phyloP scores from a whole-genome alignment of 2,329 filamentous ascomycete species.

The Colletotrichum sp. region DNA sequence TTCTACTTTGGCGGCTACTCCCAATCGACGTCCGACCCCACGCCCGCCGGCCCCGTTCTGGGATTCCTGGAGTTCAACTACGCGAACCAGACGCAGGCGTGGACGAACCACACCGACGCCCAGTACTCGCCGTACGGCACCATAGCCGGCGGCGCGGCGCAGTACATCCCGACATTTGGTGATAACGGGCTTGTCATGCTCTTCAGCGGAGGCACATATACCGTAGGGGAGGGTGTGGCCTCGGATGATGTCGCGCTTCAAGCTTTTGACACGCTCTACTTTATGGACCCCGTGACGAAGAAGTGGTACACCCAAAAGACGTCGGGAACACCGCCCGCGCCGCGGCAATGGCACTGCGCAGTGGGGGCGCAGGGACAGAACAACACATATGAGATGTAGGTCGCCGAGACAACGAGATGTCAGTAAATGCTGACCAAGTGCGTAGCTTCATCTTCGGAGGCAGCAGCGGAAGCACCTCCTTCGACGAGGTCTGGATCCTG shows the following conservation, averaged over 20 bases:
- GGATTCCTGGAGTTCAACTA: conserved; percentile 19
- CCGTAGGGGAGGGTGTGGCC: background rate
- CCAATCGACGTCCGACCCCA: background rate
- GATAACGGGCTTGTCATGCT: conserved; percentile 20
- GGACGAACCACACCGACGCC: conserved; percentile 8
- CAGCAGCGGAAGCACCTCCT: background rate
- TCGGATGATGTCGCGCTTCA: conserved; percentile 1
- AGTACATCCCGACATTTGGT: conserved; percentile 16
- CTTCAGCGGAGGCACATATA: conserved; percentile 6
- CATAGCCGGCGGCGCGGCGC: background rate
- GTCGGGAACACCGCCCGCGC: conserved; percentile 10
- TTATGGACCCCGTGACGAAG: conserved; percentile 21
- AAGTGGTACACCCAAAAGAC: conserved; percentile 21
- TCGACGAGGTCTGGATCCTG: conserved; percentile 19
- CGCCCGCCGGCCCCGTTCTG: background rate
- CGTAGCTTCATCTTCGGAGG: conserved; percentile 23
- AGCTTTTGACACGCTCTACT: conserved; percentile 12
- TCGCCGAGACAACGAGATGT: background rate
- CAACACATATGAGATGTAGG: conserved; percentile 24
- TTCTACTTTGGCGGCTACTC: conserved; percentile 21
- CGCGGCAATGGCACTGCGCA: conserved; percentile 15
- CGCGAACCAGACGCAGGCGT: conserved; percentile 2
- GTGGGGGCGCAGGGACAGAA: conserved; percentile 12
- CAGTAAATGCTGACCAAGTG: background rate
- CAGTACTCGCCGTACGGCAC: conserved; percentile 16